Conservation (phyloP, 305 asterid genomes). For the Rubia tinctorum region DNA sequence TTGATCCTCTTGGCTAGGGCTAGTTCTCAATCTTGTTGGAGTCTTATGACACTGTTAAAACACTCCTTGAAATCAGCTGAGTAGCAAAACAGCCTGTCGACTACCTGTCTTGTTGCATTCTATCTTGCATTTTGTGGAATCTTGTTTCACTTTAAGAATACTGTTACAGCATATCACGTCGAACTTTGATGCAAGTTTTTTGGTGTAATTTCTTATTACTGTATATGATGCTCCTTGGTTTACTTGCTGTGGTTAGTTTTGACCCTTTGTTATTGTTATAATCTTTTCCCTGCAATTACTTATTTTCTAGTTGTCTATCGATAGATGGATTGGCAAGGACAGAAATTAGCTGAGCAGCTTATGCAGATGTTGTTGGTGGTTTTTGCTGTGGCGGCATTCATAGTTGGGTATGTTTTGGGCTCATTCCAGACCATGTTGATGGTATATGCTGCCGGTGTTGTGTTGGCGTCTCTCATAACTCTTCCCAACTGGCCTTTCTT, state of each 20-base stretch:
- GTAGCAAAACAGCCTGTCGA: too few relatives aligned
- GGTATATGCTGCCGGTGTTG: constrained; percentile 65
- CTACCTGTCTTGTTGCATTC: background rate
- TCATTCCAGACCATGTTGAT: constrained; percentile 76
- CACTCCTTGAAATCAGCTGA: too few relatives aligned
- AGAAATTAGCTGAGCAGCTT: constrained; percentile 77
- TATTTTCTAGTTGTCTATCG: background rate
- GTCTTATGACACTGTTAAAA: background rate
- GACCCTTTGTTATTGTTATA: too few relatives aligned
- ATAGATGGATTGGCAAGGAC: constrained; percentile 99
- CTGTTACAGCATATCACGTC: too few relatives aligned
- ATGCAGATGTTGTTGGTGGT: constrained; percentile 76
- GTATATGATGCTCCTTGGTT: too few relatives aligned
- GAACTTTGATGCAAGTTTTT: too few relatives aligned
- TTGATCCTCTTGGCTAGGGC: background rate
- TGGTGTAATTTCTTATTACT: too few relatives aligned
- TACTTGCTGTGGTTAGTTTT: too few relatives aligned
- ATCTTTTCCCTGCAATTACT: background rate
- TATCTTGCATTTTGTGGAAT: too few relatives aligned
- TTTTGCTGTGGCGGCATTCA: constrained; percentile 61
- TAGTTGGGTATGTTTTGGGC: constrained; percentile 58
- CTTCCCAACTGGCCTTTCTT: constrained; percentile 87
- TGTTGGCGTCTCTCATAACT: constrained; percentile 63
- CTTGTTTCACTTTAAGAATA: too few relatives aligned
- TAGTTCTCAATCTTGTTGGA: background rate